A percentile compares a stretch with the other conserved stretches of the same genome.
Conservation (phyloP, 441 rosid species). For the Populus tomentosa region DNA sequence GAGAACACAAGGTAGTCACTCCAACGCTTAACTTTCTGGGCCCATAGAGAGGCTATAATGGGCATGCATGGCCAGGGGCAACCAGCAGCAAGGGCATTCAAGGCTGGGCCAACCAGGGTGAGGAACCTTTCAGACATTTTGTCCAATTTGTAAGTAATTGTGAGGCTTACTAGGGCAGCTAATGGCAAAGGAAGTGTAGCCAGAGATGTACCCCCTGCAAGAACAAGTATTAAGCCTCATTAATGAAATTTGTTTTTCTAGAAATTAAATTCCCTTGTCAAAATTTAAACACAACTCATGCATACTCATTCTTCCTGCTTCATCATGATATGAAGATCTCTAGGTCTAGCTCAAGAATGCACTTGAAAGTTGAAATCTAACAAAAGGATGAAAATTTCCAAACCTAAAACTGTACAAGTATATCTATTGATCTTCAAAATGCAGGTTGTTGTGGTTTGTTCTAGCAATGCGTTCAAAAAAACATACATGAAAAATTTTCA, state of each 20-base stretch:
- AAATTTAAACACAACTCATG: neutral
- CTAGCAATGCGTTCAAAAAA: neutral
- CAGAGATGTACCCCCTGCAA: conserved; percentile 70
- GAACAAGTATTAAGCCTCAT: neutral
- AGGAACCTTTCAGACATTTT: conserved; percentile 74
- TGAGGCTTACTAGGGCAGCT: conserved; percentile 28
- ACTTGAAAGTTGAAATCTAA: neutral
- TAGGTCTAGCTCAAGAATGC: neutral
- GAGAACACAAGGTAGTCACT: conserved; percentile 80
- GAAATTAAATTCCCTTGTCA: neutral
- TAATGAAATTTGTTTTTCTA: neutral
- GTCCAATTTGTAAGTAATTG: conserved; percentile 92
- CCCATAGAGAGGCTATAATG: conserved; percentile 85
- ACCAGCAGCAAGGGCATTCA: conserved; percentile 74
- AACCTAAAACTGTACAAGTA: neutral
- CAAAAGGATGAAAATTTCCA: neutral
- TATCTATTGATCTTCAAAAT: neutral
- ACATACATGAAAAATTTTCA: neutral
- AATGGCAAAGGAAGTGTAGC: conserved; percentile 95
- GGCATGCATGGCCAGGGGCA: conserved; percentile 99
- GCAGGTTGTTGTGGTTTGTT: neutral
- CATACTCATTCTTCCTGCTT: neutral
- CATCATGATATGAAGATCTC: neutral
- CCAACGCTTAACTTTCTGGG: conserved; percentile 98
- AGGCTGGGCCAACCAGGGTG: conserved; percentile 62